Percentiles rank a stretch among this genome's conserved stretches.
Evolutionary conservation across 2,329 filamentous ascomycete species (phyloP).

Genomic region (Fusarium longipes): DNA sequence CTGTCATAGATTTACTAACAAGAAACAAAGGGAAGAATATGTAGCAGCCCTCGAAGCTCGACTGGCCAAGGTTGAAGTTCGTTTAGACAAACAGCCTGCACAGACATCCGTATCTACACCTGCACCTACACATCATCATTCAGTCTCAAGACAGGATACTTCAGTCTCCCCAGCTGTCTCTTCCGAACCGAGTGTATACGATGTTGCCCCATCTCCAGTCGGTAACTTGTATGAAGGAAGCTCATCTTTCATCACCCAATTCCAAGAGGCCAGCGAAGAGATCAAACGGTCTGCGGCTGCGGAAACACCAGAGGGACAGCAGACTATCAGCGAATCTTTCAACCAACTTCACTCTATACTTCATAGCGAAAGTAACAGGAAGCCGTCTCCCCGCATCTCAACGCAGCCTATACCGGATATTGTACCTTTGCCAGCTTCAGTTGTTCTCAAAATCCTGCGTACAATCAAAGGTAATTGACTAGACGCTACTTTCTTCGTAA

Average conservation of each 20-base stretch:
- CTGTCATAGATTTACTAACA: not conserved
- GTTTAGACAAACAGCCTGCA: slow-evolving; percentile 4
- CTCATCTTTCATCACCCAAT: slow-evolving; percentile 36
- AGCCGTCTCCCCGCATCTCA: not conserved
- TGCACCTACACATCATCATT: not conserved
- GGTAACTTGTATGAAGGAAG: slow-evolving; percentile 31
- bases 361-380: not conserved
- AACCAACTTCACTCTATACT: slow-evolving; percentile 16
- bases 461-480: slow-evolving; percentile 24
- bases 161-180: slow-evolving; percentile 13
- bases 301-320: slow-evolving; percentile 24
- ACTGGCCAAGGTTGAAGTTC: slow-evolving; percentile 25
- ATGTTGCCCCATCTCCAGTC: not conserved
- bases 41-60: slow-evolving; percentile 18
- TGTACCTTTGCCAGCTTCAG: slow-evolving; percentile 7
- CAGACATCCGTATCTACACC: not conserved
- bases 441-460: slow-evolving; percentile 20
- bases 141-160: not conserved
- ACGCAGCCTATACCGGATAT: slow-evolving; percentile 10
- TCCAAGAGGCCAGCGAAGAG: slow-evolving; percentile 27
- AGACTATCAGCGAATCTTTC: slow-evolving; percentile 30
- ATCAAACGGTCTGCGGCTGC: slow-evolving; percentile 22
- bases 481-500: too few species aligned
- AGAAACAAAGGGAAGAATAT: slow-evolving; percentile 18
- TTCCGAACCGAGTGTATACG: not conserved